Percentiles rank a stretch among this genome's conserved stretches.
Conservation (phyloP, 1,284 basidiomycete species). For the Cerrena zonata region DNA sequence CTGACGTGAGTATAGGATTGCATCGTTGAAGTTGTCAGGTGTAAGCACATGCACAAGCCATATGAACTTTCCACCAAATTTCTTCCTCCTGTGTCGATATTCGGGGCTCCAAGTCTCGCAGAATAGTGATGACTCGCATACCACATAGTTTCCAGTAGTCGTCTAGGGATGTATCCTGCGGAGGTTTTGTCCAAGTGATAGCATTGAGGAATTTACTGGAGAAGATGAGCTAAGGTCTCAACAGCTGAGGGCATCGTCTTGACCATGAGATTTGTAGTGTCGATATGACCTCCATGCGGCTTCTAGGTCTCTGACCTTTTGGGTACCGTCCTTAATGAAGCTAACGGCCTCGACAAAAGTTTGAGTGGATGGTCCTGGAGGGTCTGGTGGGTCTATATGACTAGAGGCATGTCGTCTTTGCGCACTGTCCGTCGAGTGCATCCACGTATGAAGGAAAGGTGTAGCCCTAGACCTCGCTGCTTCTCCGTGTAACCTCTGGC, state of each 20-base stretch:
- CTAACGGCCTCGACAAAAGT: not conserved
- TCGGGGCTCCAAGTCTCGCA: slow-evolving; percentile 27
- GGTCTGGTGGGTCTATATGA: slow-evolving; percentile 8
- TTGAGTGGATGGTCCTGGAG: not conserved
- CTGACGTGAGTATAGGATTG: slow-evolving; percentile 8
- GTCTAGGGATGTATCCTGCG: not conserved
- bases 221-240: slow-evolving; percentile 28
- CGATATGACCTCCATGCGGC: slow-evolving; percentile 34
- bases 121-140: slow-evolving; percentile 28
- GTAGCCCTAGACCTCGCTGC: slow-evolving; percentile 7
- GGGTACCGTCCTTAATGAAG: not conserved
- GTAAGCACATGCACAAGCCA: slow-evolving; percentile 17
- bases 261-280: slow-evolving; percentile 21
- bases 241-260: slow-evolving; percentile 12
- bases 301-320: slow-evolving; percentile 23
- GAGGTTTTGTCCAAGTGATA: not conserved
- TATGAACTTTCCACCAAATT: slow-evolving; percentile 4
- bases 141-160: slow-evolving; percentile 32
- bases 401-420: slow-evolving; percentile 25
- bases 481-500: not conserved
- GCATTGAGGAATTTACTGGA: slow-evolving; percentile 25
- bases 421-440: slow-evolving; percentile 12
- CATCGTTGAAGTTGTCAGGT: slow-evolving; percentile 19
- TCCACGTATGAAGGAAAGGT: slow-evolving; percentile 18
- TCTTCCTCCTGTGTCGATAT: slow-evolving; percentile 12